Base-by-base conservation (phyloP, 495 filamentous ascomycete genomes). In the Chaetomium tenue region DNA sequence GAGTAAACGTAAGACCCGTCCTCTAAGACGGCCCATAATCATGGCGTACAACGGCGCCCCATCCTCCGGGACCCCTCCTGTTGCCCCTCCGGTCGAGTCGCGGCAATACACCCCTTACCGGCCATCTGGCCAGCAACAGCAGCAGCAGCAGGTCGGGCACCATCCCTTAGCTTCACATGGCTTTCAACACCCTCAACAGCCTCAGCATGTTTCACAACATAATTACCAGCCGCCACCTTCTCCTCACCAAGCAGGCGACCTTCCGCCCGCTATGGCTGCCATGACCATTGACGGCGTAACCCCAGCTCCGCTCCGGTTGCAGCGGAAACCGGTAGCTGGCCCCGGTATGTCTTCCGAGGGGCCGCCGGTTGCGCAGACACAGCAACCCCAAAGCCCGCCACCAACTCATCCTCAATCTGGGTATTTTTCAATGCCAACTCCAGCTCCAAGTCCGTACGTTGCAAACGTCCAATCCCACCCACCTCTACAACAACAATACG, bases 101-200 rank as follows among this genome's bases (percentile, higher is more conserved):
- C 51, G 15, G 39, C 61, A 58, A 26, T 63, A 52, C 15, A 16
- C 20, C 20, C 53, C 54, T 15, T 63, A 58, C 42, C 61, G 44
- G 9, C 61, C 52, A 6, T 42, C 33, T n/a, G 26, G 55, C 25
- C 55, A 63, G 6, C 46, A 63, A 22, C 26, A 60, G 59, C 68
- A 70, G 26, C 70, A 66, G 13, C 70, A 72, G 50, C 71, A 68
- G 8, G 26, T 30, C 11, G 50, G 40, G 53, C 64, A 62, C 56
- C 67, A 16, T 25, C 47, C 5, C 67, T 48, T 37, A 50, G 11
- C 23, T 12, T 16, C 46, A 16, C n/a, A 33, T 48, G 57, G 42
- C 33, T 40, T 20, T 18, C 53, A 56, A 23, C 39, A 2, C 9
- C 4, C 5, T 13, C 51, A 60, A 42, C 28, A 48, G 16, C 1